A percentile compares a stretch with the other conserved stretches of the same genome.
Conservation (phyloP, 169 alveolate genomes). For the Prorocentrum cordatum region DNA sequence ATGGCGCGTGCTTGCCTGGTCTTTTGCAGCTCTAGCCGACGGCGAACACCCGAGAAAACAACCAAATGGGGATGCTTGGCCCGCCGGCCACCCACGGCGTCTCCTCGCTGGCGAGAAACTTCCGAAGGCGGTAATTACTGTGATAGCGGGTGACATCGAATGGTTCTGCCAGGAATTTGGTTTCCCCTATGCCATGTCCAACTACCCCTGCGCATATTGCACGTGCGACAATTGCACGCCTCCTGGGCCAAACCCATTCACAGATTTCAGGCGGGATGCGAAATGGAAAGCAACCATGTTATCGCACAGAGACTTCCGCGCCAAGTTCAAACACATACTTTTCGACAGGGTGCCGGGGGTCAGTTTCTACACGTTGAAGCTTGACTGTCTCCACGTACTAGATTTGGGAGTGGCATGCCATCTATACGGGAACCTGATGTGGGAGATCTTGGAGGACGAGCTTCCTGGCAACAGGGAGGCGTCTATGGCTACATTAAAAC, state of each 20-base stretch:
- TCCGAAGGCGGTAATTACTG: neutral
- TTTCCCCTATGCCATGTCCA: neutral
- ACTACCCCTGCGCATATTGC: neutral
- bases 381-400: neutral
- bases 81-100: too few species aligned
- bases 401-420: conserved; percentile 4
- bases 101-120: neutral
- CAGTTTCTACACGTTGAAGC: neutral
- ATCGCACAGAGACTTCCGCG: neutral
- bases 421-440: neutral
- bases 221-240: neutral
- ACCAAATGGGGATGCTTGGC: too few species aligned
- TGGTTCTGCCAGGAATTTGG: neutral
- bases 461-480: neutral
- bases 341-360: neutral
- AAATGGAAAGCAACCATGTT: neutral
- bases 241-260: neutral
- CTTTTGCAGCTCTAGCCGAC: neutral
- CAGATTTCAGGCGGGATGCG: neutral
- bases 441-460: neutral
- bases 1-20: neutral
- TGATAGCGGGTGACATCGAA: neutral
- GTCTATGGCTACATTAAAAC: neutral
- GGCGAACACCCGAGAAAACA: too few species aligned
- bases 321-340: neutral